Percentiles rank a stretch among this genome's conserved stretches.
These are phyloP conservation scores for Plasmodium inui DNA, from an alignment of 169 alveolate genomes.

Conservation along the genomic window DNA sequence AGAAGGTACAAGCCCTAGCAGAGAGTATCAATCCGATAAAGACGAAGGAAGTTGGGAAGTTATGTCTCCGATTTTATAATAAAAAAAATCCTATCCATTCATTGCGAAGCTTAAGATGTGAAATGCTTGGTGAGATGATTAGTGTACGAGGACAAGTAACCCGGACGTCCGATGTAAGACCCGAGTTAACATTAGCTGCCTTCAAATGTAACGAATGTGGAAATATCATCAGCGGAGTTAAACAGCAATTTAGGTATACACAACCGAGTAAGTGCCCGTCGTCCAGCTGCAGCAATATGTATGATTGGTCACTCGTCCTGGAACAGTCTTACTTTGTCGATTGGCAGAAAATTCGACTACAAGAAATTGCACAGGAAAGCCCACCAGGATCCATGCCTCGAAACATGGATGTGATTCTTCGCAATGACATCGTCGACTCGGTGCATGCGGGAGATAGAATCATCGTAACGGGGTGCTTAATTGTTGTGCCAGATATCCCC, in stretches of 20 bases:
- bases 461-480: slow-evolving; percentile 92
- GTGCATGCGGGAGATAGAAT: slow-evolving; percentile 98
- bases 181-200: slow-evolving; percentile 94
- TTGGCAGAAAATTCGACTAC: slow-evolving; percentile 95
- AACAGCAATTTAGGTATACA: slow-evolving; percentile 95
- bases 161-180: slow-evolving; percentile 97
- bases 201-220: slow-evolving; percentile 95
- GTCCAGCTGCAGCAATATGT: slow-evolving; percentile 89
- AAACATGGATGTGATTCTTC: slow-evolving; percentile 94
- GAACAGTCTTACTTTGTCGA: slow-evolving; percentile 92
- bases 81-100: slow-evolving; percentile 80
- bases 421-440: slow-evolving; percentile 94
- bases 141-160: slow-evolving; percentile 97
- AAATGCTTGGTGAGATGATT: slow-evolving; percentile 93
- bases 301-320: slow-evolving; percentile 92
- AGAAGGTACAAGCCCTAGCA: slow-evolving; percentile 80
- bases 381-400: slow-evolving; percentile 98
- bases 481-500: slow-evolving; percentile 97
- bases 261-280: slow-evolving; percentile 83
- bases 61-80: slow-evolving; percentile 81
- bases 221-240: slow-evolving; percentile 89
- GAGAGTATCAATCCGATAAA: slow-evolving; percentile 77
- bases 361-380: slow-evolving; percentile 95
- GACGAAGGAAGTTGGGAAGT: slow-evolving; percentile 78
- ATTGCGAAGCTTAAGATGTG: slow-evolving; percentile 83